These are phyloP conservation scores for Geotrichum klebahnii DNA, from an alignment of 1,139 yeast genomes.

Conservation along the genomic window DNA sequence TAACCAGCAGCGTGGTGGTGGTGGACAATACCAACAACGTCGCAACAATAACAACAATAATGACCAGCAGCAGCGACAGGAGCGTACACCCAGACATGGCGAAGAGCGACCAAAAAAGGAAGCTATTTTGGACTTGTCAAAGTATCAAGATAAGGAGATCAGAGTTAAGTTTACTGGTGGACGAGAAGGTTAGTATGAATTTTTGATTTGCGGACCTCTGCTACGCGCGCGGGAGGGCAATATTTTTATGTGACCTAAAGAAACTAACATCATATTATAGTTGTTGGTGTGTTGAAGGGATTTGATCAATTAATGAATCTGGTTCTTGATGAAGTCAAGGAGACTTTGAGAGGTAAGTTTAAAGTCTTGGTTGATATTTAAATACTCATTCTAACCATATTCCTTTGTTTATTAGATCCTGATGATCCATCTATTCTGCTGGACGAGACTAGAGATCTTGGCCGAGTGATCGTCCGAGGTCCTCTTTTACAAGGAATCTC, in stretches of 20 bases:
- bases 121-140: slow-evolving; percentile 78
- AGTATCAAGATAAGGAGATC: slow-evolving; percentile 68
- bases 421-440: slow-evolving; percentile 53
- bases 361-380: too few species aligned
- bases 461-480: slow-evolving; percentile 82
- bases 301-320: slow-evolving; percentile 90
- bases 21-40: slow-evolving; percentile 23
- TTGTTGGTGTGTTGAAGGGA: slow-evolving; percentile 77
- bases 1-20: slow-evolving; percentile 20
- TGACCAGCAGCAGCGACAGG: slow-evolving; percentile 29
- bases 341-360: slow-evolving; percentile 37
- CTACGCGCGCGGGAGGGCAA: slow-evolving; percentile 28
- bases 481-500: slow-evolving; percentile 75
- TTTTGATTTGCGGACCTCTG: background rate
- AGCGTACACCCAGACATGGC: slow-evolving; percentile 37
- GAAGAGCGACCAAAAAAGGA: slow-evolving; percentile 80
- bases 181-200: slow-evolving; percentile 43
- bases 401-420: slow-evolving; percentile 43
- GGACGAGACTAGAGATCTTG: slow-evolving; percentile 57
- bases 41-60: slow-evolving; percentile 25
- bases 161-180: slow-evolving; percentile 88
- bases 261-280: slow-evolving; percentile 30
- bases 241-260: slow-evolving; percentile 15
- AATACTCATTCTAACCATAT: background rate
- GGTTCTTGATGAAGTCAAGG: slow-evolving; percentile 80